Evolutionary conservation across 2,329 filamentous ascomycete species (phyloP).

Genomic region (Calycina marina): DNA sequence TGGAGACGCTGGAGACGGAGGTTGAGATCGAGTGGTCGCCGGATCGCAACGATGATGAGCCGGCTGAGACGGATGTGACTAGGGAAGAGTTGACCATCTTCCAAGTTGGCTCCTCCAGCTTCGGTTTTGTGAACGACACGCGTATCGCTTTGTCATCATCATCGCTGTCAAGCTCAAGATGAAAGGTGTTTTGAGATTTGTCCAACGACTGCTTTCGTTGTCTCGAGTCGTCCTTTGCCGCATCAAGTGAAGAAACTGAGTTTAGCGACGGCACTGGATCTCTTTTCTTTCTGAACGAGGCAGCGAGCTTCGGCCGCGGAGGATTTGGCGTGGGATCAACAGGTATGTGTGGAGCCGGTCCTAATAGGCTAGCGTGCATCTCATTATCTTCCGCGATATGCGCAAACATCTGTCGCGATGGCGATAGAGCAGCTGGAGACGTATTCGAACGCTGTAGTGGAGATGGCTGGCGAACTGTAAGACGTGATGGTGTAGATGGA

Average conservation of each 20-base stretch:
- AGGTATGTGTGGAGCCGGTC: slow-evolving; percentile 1
- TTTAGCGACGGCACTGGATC: too few relatives aligned
- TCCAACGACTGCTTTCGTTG: too few relatives aligned
- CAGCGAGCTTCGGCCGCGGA: too few relatives aligned
- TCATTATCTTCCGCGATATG: slow-evolving; percentile 10
- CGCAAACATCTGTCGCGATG: slow-evolving; percentile 24
- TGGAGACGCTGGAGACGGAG: slow-evolving; percentile 3
- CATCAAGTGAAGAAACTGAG: too few relatives aligned
- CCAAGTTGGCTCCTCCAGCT: slow-evolving; percentile 15
- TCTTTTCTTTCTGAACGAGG: too few relatives aligned
- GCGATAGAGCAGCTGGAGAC: slow-evolving; percentile 35
- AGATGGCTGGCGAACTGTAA: slow-evolving; percentile 6
- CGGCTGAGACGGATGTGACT: slow-evolving; percentile 6
- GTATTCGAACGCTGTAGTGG: slow-evolving; percentile 35
- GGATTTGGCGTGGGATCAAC: neutral
- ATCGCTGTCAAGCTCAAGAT: too few relatives aligned
- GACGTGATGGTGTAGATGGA: slow-evolving; percentile 14
- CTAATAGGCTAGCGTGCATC: slow-evolving; percentile 11
- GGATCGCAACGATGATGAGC: slow-evolving; percentile 10
- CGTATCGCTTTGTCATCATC: neutral
- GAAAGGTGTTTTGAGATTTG: too few relatives aligned
- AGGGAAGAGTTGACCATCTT: slow-evolving; percentile 13
- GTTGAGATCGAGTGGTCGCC: slow-evolving; percentile 4
- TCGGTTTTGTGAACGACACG: slow-evolving; percentile 3
- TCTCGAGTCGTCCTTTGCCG: too few relatives aligned